Evolutionary conservation across 345 rosid genomes (phyloP), one percentile per base, ranked within the genome.

Genomic region (Syzygium jambos): DNA sequence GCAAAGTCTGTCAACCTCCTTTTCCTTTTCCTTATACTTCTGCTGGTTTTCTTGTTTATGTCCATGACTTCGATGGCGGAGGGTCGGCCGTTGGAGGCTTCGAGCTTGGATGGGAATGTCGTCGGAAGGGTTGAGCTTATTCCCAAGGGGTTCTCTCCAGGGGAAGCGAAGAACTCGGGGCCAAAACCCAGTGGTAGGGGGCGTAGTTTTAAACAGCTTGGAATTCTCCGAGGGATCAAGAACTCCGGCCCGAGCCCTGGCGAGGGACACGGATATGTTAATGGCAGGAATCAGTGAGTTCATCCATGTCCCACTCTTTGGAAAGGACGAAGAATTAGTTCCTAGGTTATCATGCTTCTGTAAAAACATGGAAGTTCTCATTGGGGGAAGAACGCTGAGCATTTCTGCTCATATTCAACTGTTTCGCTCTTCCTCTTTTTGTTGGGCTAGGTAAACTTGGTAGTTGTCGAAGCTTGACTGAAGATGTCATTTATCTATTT

Each of bases 161-260:
- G 12, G 22, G 86, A 51, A 55, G 88, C 27, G 53, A 86, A 91
- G 89, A 84, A 43, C 4, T 92, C 91, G n/a, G 95, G 95, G 53
- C 92, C 93, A 34, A 92, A 92, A 59, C 90, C 93, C 9, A 29
- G 52, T 3, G 93, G 93, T 0, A 65, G 90, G 6, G 92, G 93
- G 13, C 92, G 91, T 61, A 46, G 46, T 19, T 85, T 88, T 56
- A 17, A 84, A 5, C 61, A 78, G 77, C 19, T 85, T 46, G 78
- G 65, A 41, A 34, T 23, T 49, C 2, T 86, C 0, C 86, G 38
- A 54, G 87, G 5, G 23, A 25, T n/a, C 22, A 87, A 88, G 65
- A 7, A 88, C 34, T 89, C 94, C 19, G 94, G 95, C 9, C 94
- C 94, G 11, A 92, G 92, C 88, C 91, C 94, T 9, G 94, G 95